Percentiles rank a stretch among this genome's conserved stretches.
These are phyloP conservation scores for Aspergillus sp. DNA, from an alignment of 2,329 filamentous ascomycete species.

Conservation along the genomic window DNA sequence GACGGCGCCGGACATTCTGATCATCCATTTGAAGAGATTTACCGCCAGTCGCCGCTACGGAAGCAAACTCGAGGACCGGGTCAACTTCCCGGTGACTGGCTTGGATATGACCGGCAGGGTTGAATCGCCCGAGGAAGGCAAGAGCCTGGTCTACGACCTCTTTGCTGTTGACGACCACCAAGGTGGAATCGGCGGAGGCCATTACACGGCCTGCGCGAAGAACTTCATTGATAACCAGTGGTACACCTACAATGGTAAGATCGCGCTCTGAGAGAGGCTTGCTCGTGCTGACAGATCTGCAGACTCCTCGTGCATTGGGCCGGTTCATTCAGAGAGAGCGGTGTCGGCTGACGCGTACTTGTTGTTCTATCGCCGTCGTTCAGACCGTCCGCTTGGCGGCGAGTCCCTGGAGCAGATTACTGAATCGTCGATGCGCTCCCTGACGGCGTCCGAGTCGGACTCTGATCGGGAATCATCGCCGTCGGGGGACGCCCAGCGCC, in stretches of 20 bases:
- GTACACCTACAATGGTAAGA: constrained; percentile 93
- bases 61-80: constrained; percentile 82
- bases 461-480: constrained; percentile 37
- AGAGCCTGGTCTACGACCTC: constrained; percentile 79
- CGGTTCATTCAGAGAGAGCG: constrained; percentile 51
- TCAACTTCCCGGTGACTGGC: constrained; percentile 84
- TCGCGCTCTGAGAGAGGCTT: constrained; percentile 5
- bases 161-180: constrained; percentile 96
- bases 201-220: constrained; percentile 91
- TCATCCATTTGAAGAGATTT: constrained; percentile 93
- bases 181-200: constrained; percentile 83
- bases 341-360: constrained; percentile 77
- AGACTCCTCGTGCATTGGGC: constrained; percentile 66
- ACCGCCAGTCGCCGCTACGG: constrained; percentile 71
- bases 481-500: constrained; percentile 77
- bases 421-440: constrained; percentile 46
- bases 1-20: constrained; percentile 90
- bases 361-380: constrained; percentile 87
- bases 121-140: constrained; percentile 68
- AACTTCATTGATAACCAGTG: constrained; percentile 83
- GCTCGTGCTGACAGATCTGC: constrained; percentile 32
- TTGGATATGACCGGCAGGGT: constrained; percentile 75
- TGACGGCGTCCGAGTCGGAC: constrained; percentile 39
- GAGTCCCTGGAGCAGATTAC: constrained; percentile 62
- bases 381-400: constrained; percentile 67